Evolutionary conservation across 2,329 filamentous ascomycete species (phyloP).

Genomic region (Akanthomyces dipterigenus): DNA sequence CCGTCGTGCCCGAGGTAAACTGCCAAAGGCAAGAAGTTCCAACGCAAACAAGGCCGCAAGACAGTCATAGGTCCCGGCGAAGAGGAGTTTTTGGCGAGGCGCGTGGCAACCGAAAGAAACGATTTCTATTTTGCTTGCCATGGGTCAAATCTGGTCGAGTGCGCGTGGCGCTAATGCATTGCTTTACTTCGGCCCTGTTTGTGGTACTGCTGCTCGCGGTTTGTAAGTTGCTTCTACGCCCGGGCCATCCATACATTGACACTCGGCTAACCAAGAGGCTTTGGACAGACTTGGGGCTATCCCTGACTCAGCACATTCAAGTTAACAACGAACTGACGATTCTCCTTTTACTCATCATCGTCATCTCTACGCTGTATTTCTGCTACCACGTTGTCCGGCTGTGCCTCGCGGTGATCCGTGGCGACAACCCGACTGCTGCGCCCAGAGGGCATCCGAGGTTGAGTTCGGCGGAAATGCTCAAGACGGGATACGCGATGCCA

Average conservation of each 20-base stretch:
- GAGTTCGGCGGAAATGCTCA: conserved; percentile 6
- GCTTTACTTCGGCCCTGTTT: conserved; percentile 59
- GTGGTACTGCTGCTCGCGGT: conserved; percentile 52
- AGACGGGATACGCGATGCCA: conserved; percentile 62
- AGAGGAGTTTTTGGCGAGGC: neutral
- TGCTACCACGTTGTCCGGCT: conserved; percentile 71
- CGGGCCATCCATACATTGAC: neutral
- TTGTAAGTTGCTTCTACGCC: conserved; percentile 46
- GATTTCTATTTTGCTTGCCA: conserved; percentile 49
- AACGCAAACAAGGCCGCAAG: neutral
- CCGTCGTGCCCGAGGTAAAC: neutral
- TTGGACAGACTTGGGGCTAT: conserved; percentile 61
- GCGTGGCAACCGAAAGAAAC: conserved; percentile 19
- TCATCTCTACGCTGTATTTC: conserved; percentile 71
- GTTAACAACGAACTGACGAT: conserved; percentile 70
- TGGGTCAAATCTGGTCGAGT: conserved; percentile 47
- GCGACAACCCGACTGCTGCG: conserved; percentile 25
- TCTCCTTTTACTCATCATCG: conserved; percentile 69
- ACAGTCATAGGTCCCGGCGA: neutral
- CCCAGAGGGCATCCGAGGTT: neutral
- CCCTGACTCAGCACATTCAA: conserved; percentile 56
- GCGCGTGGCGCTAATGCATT: conserved; percentile 50
- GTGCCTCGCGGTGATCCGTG: conserved; percentile 56
- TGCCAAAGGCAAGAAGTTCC: neutral
- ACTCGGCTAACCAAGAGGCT: neutral